Evolutionary conservation across 176 grass and related monocot genomes (phyloP), one percentile per base, ranked within the genome.

Genomic region (Ananas comosus): DNA sequence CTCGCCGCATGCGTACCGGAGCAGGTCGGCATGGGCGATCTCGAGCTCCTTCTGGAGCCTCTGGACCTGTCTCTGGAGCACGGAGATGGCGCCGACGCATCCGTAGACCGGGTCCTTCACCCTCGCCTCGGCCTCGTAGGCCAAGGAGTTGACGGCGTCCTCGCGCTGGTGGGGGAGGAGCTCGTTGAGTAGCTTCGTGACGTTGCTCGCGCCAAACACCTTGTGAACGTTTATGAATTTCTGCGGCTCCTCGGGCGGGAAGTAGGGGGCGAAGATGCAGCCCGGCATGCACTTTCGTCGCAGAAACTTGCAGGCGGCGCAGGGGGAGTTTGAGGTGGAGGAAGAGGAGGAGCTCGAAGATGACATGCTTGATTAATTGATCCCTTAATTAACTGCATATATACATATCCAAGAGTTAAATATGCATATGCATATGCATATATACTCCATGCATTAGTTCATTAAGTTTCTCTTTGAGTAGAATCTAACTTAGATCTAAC

Each of bases 1-100:
- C 56, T 87, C 85, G 25, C 77, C 68, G 64, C 88, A 91, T 71
- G 88, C 88, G 64, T 87, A 91, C 58, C 88, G 88, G 57, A 91
- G 88, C 64, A 87, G 84, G 73, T 84, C 88, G 21, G 81, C 82
- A 72, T 91, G 81, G 67, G 83, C 88, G 64, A 74, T 78, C 66
- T 91, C 88, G 47, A 91, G 83, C 83, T 91, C 88, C 81, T 91
- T 91, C 77, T 91, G 88, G 6, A 91, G 83, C 67, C 88, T 79
- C 56, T 91, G 83, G 25, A 91, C 83, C 80, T 91, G 88, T 25
- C 88, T 82, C 74, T 91, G 88, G 42, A 91, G 83, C 12, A 91
- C 80, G 54, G 88, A 91, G 78, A 91, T 91, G 74, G 84, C 88
- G 74, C 80, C 88, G 74, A 91, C 88, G 71, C 88, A 91, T 63